Evolutionary conservation across 768 basidiomycete species (phyloP).

Genomic region (Termitomyces bulborhizus): DNA sequence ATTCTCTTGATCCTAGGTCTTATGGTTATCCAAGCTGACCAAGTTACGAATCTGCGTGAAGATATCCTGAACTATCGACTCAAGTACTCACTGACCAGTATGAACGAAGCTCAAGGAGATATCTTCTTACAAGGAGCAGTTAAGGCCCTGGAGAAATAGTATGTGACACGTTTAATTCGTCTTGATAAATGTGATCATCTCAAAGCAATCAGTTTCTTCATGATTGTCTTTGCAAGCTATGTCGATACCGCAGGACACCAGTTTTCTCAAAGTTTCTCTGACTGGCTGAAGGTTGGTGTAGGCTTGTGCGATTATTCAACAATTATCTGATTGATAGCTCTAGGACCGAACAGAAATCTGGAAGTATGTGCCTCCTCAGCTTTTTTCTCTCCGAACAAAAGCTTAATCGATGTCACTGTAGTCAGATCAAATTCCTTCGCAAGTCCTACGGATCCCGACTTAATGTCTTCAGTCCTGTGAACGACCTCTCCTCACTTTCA

Average conservation of each 20-base stretch:
- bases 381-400: not conserved
- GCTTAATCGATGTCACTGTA: conserved; percentile 20
- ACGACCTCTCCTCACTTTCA: conserved; percentile 80
- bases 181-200: not conserved
- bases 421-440: conserved; percentile 83
- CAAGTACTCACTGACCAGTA: conserved; percentile 77
- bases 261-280: conserved; percentile 66
- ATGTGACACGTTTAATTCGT: conserved; percentile 19
- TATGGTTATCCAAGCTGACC: conserved; percentile 55
- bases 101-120: conserved; percentile 59
- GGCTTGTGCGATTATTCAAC: not conserved
- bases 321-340: not conserved
- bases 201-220: conserved; percentile 64
- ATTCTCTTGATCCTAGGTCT: not conserved
- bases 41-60: conserved; percentile 88
- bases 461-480: conserved; percentile 88
- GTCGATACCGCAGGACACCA: conserved; percentile 53
- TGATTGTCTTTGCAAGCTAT: conserved; percentile 90
- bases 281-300: conserved; percentile 72
- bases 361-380: conserved; percentile 54
- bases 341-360: conserved; percentile 84
- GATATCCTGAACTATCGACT: conserved; percentile 79
- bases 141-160: conserved; percentile 88
- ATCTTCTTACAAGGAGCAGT: conserved; percentile 58
- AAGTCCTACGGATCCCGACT: conserved; percentile 75